Evolutionary conservation across 2,329 filamentous ascomycete genomes (phyloP), one percentile per base, ranked within the genome.

Genomic region (Arthroderma sp.): DNA sequence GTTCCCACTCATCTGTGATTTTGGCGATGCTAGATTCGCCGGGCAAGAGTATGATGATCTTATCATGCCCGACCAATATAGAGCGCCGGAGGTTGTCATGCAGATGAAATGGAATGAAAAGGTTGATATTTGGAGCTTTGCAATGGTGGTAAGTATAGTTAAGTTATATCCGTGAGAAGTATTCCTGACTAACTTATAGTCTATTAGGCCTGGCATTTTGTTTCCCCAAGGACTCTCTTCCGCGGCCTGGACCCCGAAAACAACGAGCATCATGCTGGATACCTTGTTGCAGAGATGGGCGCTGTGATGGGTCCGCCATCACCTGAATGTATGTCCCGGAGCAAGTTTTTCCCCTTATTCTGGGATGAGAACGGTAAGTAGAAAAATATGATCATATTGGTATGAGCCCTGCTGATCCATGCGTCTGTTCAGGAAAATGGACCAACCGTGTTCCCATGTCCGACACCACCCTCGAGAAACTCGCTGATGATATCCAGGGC

Each of bases 281-380:
- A 71, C 31, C 71, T 80, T 21, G 75, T 80, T 21, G 75, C 76
- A 1, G 74, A 79, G 57, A 77, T 79, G 1, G 71, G 77, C 13
- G 66, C 61, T 4, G 62, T 79, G 2, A 71, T 80, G 39, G 77
- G 76, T 0, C 68, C 66, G 0, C 75, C 76, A 1, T 73, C 75
- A 1, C 62, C 59, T 51, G 63, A 66, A 1, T 70, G 74, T 41
- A 53, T 74, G 41, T 47, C 66, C 52, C 63, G 68, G 1, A 73
- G 69, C 43, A 21, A 47, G 5, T 35, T 53, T 1, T 47, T 17
- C 21, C n/a, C 53, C 9, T 41, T 35, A 38, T 61, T 43, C 33
- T 61, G 56, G 56, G 58, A 60, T 38, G 39, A 60, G 8, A 56
- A n/a, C 23, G 49, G 47, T 54, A 25, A n/a, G n/a, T n/a, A n/a